Conservation (phyloP, 805 yeast species). For the Candida taoyuanica region DNA sequence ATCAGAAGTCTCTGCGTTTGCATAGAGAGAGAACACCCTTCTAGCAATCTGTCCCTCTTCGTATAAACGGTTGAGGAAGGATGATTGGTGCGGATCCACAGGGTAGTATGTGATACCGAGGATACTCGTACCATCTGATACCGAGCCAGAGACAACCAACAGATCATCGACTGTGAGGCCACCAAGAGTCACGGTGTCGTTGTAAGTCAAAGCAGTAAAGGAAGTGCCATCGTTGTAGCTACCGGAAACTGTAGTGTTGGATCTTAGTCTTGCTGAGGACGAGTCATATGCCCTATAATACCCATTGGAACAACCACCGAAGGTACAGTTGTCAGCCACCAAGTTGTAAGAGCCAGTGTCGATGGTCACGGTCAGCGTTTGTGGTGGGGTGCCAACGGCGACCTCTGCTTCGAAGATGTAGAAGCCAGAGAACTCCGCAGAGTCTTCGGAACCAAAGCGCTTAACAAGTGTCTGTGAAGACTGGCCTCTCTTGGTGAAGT, state of each 20-base stretch:
- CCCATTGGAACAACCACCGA: conserved; percentile 4
- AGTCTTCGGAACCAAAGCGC: conserved; percentile 5
- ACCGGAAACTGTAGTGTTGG: neutral
- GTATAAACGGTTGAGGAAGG: conserved; percentile 4
- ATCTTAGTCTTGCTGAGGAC: conserved; percentile 1
- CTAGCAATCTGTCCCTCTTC: conserved; percentile 6
- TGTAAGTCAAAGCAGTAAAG: conserved; percentile 5
- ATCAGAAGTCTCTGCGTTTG: neutral
- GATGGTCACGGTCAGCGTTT: conserved; percentile 7
- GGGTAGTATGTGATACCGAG: conserved; percentile 13
- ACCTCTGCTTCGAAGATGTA: conserved; percentile 5
- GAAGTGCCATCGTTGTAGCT: conserved; percentile 12
- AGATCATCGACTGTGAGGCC: conserved; percentile 5
- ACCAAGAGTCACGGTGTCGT: conserved; percentile 12
- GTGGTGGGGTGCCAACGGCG: conserved; percentile 18
- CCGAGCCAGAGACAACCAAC: conserved; percentile 4
- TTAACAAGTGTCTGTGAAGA: conserved; percentile 1
- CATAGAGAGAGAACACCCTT: conserved; percentile 11
- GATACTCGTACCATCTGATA: conserved; percentile 5
- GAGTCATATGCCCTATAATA: conserved; percentile 7
- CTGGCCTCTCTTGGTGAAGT: conserved; percentile 3
- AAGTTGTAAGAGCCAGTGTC: conserved; percentile 21
- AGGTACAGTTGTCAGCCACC: conserved; percentile 2
- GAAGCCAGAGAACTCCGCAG: conserved; percentile 1
- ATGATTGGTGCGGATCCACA: neutral